Conservation (phyloP, 2,329 filamentous ascomycete genomes). For the Coleophoma eucalyptorum region DNA sequence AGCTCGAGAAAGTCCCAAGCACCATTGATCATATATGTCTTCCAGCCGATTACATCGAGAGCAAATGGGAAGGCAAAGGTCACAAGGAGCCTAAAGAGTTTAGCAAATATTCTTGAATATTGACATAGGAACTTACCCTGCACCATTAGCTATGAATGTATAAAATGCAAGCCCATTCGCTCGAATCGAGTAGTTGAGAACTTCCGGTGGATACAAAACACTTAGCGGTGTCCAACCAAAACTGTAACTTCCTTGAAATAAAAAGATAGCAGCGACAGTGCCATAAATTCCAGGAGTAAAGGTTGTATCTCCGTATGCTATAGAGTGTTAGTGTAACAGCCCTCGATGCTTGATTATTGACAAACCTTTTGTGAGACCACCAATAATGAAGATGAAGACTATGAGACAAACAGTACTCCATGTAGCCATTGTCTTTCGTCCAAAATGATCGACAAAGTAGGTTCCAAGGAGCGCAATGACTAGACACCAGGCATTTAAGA, state of each 20-base stretch:
- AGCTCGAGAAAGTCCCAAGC: slow-evolving; percentile 30
- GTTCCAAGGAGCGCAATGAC: slow-evolving; percentile 37
- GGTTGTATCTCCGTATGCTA: slow-evolving; percentile 3
- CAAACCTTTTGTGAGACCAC: slow-evolving; percentile 44
- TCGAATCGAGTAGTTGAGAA: slow-evolving; percentile 40
- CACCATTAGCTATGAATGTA: neutral
- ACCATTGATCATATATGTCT: slow-evolving; percentile 14
- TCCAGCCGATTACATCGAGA: slow-evolving; percentile 23
- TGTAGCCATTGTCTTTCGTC: slow-evolving; percentile 39
- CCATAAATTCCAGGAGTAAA: neutral
- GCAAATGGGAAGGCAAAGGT: slow-evolving; percentile 39
- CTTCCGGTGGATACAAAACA: slow-evolving; percentile 44
- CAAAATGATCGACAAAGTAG: slow-evolving; percentile 35
- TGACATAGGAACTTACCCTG: slow-evolving; percentile 24
- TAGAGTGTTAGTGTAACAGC: neutral
- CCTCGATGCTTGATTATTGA: slow-evolving; percentile 12
- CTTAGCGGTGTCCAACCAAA: slow-evolving; percentile 46
- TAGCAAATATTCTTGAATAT: slow-evolving; percentile 15
- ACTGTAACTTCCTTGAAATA: slow-evolving; percentile 47
- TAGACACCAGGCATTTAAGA: slow-evolving; percentile 46
- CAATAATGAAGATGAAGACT: slow-evolving; percentile 46
- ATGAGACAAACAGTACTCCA: slow-evolving; percentile 33
- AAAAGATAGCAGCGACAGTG: slow-evolving; percentile 42
- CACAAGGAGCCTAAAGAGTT: slow-evolving; percentile 21
- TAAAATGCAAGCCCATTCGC: slow-evolving; percentile 34